Evolutionary conservation across 1,284 basidiomycete genomes (phyloP).

Genomic region (Puccinia triticina): DNA sequence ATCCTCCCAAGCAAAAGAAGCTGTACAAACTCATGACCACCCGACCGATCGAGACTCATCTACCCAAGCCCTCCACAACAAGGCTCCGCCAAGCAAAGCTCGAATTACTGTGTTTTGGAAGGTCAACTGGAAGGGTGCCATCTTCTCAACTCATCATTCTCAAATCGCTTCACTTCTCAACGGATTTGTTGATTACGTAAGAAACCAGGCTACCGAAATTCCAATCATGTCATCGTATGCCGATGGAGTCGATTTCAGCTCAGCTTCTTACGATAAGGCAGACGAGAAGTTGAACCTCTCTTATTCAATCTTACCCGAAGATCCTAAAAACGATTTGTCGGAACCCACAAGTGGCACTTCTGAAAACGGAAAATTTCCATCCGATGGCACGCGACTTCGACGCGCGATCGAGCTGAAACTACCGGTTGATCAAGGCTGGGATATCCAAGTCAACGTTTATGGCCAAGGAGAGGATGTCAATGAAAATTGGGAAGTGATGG

Average conservation of each 20-base stretch:
- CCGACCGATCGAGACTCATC: slow-evolving; percentile 23
- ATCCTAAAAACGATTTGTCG: slow-evolving; percentile 61
- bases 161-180: slow-evolving; percentile 70
- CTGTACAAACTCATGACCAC: slow-evolving; percentile 59
- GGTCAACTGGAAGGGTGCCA: slow-evolving; percentile 85
- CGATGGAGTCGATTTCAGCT: slow-evolving; percentile 76
- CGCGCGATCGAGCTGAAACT: slow-evolving; percentile 78
- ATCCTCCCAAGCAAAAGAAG: slow-evolving; percentile 56
- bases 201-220: slow-evolving; percentile 72
- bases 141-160: slow-evolving; percentile 67
- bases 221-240: slow-evolving; percentile 79
- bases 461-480: slow-evolving; percentile 64
- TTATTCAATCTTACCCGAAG: slow-evolving; percentile 75
- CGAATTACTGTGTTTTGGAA: slow-evolving; percentile 92
- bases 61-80: slow-evolving; percentile 52
- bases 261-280: slow-evolving; percentile 74
- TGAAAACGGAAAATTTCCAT: slow-evolving; percentile 66
- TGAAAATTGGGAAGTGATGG: slow-evolving; percentile 65
- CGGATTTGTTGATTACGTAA: slow-evolving; percentile 75
- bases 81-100: slow-evolving; percentile 62
- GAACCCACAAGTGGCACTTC: slow-evolving; percentile 63
- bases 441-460: slow-evolving; percentile 72
- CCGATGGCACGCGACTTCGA: slow-evolving; percentile 70
- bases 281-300: slow-evolving; percentile 80
- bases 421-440: slow-evolving; percentile 82